Evolutionary conservation across 2,329 filamentous ascomycete species (phyloP), one percentile per base, ranked within the genome.

Genomic region (Corynespora cassiicola): DNA sequence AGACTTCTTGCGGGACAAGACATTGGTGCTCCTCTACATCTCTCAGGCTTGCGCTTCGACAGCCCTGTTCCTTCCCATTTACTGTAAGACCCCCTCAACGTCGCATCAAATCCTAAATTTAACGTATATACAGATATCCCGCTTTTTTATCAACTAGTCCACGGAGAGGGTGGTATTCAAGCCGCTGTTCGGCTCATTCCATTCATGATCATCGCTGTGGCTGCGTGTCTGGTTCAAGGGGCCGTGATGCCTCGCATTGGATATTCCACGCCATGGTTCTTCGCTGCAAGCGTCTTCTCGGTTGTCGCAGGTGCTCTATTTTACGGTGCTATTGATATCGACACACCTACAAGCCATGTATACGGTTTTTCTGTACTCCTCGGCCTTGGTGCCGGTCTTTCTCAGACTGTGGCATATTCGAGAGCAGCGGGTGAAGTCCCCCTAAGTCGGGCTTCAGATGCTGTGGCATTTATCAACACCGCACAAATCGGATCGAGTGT

Each of bases 1-100:
- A 0, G 65, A 78, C 4, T 71, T 81, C 29, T 53, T 80, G 3
- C 52, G 24, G 11, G 34, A 29, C 16, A 19, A 38, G 12, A 47
- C 35, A 3, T 35, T 47, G 15, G 2, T 53, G 3, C 22, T 53
- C 1, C 43, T 53, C 7, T 47, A 33, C 17, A 17, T 43, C 31
- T 16, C 26, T 4, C 32, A 41, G 12, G 28, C 43, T 2, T 27
- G 31, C 12, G 20, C 29, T 6, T 23, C 16, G 64, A 58, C 67
- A 64, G 0, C 75, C 60, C 62, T 77, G 65, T 72, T 3, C 38
- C 64, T 25, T 3, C 34, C 42, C 3, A 23, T 58, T n/a, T 60
- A 57, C 33, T 58, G n/a, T n/a, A n/a, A n/a, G n/a, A n/a, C n/a
- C n/a, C n/a, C n/a, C n/a, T n/a, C n/a, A n/a, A n/a, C n/a, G n/a